phyloP scores from a whole-genome alignment of 257 asterid genomes.

The Scutellaria minor region DNA sequence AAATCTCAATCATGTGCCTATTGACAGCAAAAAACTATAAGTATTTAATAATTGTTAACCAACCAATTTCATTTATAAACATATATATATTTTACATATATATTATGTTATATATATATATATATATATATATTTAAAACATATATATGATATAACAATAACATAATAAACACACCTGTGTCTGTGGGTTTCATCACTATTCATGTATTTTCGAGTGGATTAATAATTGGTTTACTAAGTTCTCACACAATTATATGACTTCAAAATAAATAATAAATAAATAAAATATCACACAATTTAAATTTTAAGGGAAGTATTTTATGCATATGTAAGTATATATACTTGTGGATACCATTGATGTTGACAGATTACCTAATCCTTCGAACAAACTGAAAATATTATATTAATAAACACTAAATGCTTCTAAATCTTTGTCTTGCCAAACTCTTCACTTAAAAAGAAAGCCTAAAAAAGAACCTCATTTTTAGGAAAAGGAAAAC shows the following conservation, averaged over 20 bases:
- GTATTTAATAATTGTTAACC: not conserved
- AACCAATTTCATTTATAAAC: not conserved
- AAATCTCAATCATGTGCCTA: slow-evolving; percentile 6
- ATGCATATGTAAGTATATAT: not conserved
- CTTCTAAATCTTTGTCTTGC: not conserved
- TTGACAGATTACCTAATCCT: slow-evolving; percentile 29
- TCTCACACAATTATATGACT: not conserved
- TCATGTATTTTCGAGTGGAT: slow-evolving; percentile 20
- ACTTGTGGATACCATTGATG: not conserved
- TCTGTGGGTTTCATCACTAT: not conserved
- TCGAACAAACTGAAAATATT: not conserved
- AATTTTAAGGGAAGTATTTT: too few relatives aligned
- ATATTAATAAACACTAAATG: not conserved
- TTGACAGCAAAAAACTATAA: not conserved
- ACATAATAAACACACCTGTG: not conserved
- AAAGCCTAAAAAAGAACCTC: not conserved
- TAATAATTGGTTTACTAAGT: slow-evolving; percentile 4
- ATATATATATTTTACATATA: too few relatives aligned
- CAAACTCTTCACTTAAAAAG: too few relatives aligned
- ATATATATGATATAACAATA: too few relatives aligned
- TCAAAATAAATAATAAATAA: too few relatives aligned
- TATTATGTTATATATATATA: too few relatives aligned
- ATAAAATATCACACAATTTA: too few relatives aligned
- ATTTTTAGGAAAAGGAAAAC: not conserved
- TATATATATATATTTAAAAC: too few relatives aligned